Base-by-base conservation (phyloP, 495 filamentous ascomycete species). In the Penicillium ochrochloron region DNA sequence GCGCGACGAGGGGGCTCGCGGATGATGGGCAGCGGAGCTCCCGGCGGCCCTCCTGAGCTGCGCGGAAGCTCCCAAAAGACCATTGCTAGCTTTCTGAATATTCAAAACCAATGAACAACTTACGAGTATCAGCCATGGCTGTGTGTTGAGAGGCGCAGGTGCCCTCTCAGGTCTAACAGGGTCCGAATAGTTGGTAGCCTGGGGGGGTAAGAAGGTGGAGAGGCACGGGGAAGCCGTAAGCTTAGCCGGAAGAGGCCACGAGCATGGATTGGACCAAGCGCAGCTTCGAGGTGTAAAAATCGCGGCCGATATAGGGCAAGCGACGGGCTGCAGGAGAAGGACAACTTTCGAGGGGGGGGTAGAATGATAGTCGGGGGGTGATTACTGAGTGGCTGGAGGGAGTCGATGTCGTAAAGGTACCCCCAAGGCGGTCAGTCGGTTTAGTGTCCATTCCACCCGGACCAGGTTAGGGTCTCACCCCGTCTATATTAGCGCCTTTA, bases 61-160 rank as follows among this genome's bases (percentile, higher is more conserved):
- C 67, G 57, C 64, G 58, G 39, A 46, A 67, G 60, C 57, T 62
- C 35, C 48, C 52, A 44, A 21, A 37, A 21, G n/a, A 23, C 39
- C 15, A 62, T 52, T n/a, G 41, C 62, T 52, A 33, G 0, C 42
- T 23, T 17, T 10, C 12, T 15, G 12, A 2, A 19, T 9, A 46
- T 33, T 21, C 3, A 51, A 37, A 11, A 41, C 21, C 12, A 37
- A 23, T n/a, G 14, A 55, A 7, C 8, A 11, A 73, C 78, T 75
- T 52, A 80, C 78, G 59, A 60, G 63, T 74, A 62, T 80, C 78
- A 75, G 77, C 75, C 76, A 80, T 80, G 58, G 67, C 70, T 66
- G 65, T 70, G 68, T 60, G 61, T 74, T 63, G 71, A 66, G 71
- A 75, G 73, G 78, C 73, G 75, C 68, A 61, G 46, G 54, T 66